These are phyloP conservation scores for Trypanosoma grayi DNA, from an alignment of 208 protist species.

Conservation along the genomic window DNA sequence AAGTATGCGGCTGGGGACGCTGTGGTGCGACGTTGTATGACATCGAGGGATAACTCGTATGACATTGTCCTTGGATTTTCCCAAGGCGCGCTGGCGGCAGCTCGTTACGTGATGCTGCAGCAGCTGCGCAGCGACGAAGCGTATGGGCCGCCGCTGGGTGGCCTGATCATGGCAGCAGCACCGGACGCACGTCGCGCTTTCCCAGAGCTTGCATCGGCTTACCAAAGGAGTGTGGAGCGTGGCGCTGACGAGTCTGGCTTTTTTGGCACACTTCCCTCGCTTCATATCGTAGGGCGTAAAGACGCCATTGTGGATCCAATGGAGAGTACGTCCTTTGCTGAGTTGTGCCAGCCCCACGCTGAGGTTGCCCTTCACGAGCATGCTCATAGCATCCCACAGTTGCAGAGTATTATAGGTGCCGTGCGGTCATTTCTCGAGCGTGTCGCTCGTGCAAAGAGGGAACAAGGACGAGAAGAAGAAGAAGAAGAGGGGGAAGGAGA, in stretches of 20 bases:
- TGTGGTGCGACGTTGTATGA: slow-evolving; percentile 37
- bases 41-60: slow-evolving; percentile 11
- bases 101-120: slow-evolving; percentile 60
- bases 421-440: slow-evolving; percentile 42
- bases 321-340: slow-evolving; percentile 58
- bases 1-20: slow-evolving; percentile 52
- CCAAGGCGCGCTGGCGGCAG: slow-evolving; percentile 68
- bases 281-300: slow-evolving; percentile 79
- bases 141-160: slow-evolving; percentile 21
- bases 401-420: slow-evolving; percentile 35
- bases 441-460: not conserved
- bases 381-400: slow-evolving; percentile 76
- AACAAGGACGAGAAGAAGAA: not conserved
- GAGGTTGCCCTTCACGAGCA: slow-evolving; percentile 72
- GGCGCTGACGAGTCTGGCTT: slow-evolving; percentile 23
- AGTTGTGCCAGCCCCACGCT: slow-evolving; percentile 46
- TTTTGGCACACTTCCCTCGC: slow-evolving; percentile 39
- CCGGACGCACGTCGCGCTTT: slow-evolving; percentile 60
- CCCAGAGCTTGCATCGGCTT: slow-evolving; percentile 15
- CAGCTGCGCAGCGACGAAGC: slow-evolving; percentile 14
- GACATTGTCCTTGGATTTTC: slow-evolving; percentile 85
- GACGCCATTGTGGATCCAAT: slow-evolving; percentile 63
- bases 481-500: slow-evolving; percentile 18
- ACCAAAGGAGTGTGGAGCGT: not conserved
- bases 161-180: slow-evolving; percentile 62